Conservation (phyloP, 768 basidiomycete genomes). For the Phylloporus arenicola region DNA sequence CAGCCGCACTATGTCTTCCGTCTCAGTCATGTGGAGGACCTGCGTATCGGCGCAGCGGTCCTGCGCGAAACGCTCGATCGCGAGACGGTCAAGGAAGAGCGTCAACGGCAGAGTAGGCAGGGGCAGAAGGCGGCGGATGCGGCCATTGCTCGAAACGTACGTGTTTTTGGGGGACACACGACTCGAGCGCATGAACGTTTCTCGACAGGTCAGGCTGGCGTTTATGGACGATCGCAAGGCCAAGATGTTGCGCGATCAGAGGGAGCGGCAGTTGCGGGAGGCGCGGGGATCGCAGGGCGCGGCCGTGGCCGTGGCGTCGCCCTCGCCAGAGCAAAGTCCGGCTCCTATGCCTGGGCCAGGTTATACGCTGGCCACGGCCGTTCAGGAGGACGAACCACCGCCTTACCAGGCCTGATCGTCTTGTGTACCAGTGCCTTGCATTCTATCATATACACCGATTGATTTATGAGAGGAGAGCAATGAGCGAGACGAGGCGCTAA, state of each 20-base stretch:
- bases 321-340: not conserved
- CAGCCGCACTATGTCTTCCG: slow-evolving; percentile 72
- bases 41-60: slow-evolving; percentile 60
- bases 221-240: slow-evolving; percentile 73
- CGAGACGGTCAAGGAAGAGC: slow-evolving; percentile 45
- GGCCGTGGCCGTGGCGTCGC: not conserved
- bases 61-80: slow-evolving; percentile 57
- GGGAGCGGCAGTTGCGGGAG: slow-evolving; percentile 49
- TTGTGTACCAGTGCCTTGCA: not conserved
- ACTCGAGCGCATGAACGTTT: too few relatives aligned
- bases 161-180: not conserved
- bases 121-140: slow-evolving; percentile 57
- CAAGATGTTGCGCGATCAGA: slow-evolving; percentile 49
- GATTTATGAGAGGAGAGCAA: not conserved
- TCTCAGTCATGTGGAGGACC: slow-evolving; percentile 43
- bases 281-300: slow-evolving; percentile 30
- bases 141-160: slow-evolving; percentile 52
- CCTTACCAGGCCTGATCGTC: slow-evolving; percentile 13
- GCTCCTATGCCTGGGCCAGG: slow-evolving; percentile 26
- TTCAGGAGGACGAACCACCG: slow-evolving; percentile 15
- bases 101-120: slow-evolving; percentile 41
- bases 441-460: slow-evolving; percentile 3
- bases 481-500: too few relatives aligned
- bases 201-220: slow-evolving; percentile 62
- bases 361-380: slow-evolving; percentile 9